These are phyloP conservation scores for Aspergillus quadricinctus DNA, from an alignment of 2,329 filamentous ascomycete species.

Conservation along the genomic window DNA sequence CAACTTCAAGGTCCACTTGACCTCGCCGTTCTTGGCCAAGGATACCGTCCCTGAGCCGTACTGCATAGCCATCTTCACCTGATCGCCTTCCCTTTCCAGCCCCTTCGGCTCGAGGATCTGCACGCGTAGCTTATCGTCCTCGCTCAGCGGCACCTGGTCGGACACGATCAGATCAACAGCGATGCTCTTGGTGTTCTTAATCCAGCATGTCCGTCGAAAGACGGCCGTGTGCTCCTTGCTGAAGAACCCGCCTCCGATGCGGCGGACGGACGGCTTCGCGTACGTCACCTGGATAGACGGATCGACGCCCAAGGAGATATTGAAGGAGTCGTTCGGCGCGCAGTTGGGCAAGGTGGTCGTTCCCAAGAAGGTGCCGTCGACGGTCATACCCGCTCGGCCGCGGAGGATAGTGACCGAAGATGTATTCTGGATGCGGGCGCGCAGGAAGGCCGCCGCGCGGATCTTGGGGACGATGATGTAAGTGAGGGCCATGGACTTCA, in stretches of 20 bases:
- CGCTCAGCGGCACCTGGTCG: constrained; percentile 31
- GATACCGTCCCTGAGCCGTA: constrained; percentile 47
- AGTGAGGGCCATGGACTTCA: constrained; percentile 31
- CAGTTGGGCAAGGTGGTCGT: constrained; percentile 21
- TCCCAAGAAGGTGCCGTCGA: constrained; percentile 30
- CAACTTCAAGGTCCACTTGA: constrained; percentile 56
- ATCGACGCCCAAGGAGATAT: constrained; percentile 31
- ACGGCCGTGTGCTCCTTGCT: constrained; percentile 27
- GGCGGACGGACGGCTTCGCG: constrained; percentile 24
- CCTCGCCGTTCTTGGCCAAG: constrained; percentile 55
- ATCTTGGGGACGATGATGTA: constrained; percentile 39
- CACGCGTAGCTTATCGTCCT: constrained; percentile 28
- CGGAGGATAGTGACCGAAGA: constrained; percentile 27
- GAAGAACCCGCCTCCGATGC: constrained; percentile 25
- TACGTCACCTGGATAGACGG: constrained; percentile 29
- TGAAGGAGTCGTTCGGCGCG: constrained; percentile 24
- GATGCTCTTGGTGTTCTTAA: constrained; percentile 29
- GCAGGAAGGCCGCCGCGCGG: constrained; percentile 37
- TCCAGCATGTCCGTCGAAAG: constrained; percentile 26
- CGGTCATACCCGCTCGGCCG: constrained; percentile 22
- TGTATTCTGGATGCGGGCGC: constrained; percentile 38
- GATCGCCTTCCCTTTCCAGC: constrained; percentile 23
- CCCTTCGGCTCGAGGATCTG: constrained; percentile 25
- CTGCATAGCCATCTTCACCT: constrained; percentile 18
- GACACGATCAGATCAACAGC: constrained; percentile 24